Conservation (phyloP, 202 grass and related monocot species). For the Bolboschoenoplectus hybrid region DNA sequence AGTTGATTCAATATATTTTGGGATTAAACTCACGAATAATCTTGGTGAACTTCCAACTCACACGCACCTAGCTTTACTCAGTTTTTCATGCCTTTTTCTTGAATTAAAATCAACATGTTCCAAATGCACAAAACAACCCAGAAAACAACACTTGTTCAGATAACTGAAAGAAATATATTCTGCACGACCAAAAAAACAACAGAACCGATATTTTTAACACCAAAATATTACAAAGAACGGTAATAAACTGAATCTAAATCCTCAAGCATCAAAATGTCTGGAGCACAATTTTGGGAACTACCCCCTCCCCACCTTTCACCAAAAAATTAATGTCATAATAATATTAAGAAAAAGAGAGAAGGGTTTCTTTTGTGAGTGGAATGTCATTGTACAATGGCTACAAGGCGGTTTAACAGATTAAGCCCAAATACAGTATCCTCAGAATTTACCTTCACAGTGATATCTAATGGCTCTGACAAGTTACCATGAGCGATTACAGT, state of each 20-base stretch:
- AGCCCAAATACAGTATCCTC: constrained; percentile 81
- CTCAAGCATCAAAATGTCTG: not conserved
- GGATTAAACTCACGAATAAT: not conserved
- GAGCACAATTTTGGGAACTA: not conserved
- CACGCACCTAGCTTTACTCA: not conserved
- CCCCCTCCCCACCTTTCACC: too few species aligned
- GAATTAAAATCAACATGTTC: not conserved
- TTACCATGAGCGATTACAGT: constrained; percentile 56
- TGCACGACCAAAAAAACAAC: not conserved
- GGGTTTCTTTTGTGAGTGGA: not conserved
- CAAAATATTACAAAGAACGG: not conserved
- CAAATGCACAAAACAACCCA: not conserved
- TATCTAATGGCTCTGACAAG: constrained; percentile 52
- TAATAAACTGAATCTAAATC: not conserved
- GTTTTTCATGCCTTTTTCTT: not conserved
- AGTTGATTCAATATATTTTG: not conserved
- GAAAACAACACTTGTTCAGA: not conserved
- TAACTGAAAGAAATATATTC: not conserved
- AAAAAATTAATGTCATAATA: too few species aligned
- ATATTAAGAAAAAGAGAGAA: not conserved
- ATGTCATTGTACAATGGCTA: constrained; percentile 61
- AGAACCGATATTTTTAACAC: not conserved
- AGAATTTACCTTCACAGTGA: constrained; percentile 73
- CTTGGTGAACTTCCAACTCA: not conserved
- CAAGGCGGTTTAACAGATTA: constrained; percentile 76